Conservation (phyloP, 495 filamentous ascomycete species). For the Aeminium ludgeri region DNA sequence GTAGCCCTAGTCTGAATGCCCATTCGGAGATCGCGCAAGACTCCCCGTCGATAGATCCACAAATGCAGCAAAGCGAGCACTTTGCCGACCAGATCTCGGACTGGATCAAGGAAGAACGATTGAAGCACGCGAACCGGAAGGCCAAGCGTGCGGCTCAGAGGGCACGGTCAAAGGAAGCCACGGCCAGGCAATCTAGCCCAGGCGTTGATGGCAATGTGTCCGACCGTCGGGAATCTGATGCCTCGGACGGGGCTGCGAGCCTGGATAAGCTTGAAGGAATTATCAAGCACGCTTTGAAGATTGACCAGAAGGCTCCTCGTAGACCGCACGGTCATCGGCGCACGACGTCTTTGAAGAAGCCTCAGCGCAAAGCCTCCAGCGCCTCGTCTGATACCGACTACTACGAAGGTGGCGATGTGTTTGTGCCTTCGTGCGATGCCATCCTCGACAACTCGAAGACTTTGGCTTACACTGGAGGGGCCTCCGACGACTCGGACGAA, state of each 20-base stretch:
- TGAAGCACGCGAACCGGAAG: conserved; percentile 25
- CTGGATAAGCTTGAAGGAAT: conserved; percentile 24
- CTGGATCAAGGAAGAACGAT: conserved; percentile 66
- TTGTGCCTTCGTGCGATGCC: conserved; percentile 60
- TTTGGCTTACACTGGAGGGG: conserved; percentile 51
- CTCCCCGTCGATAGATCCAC: no score
- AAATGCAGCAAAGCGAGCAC: conserved; percentile 18
- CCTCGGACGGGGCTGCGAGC: conserved; percentile 15
- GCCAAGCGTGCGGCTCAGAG: no score
- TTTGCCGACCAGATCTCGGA: conserved; percentile 56
- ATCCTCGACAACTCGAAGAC: conserved; percentile 79
- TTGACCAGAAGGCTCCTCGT: conserved; percentile 25
- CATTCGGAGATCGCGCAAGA: no score
- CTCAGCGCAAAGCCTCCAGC: conserved; percentile 17
- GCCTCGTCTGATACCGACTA: conserved; percentile 68
- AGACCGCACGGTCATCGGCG: conserved; percentile 13
- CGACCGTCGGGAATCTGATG: conserved; percentile 11
- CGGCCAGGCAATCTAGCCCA: conserved; percentile 28
- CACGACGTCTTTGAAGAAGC: conserved; percentile 19
- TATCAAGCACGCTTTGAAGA: conserved; percentile 18
- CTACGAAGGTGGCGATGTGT: conserved; percentile 45
- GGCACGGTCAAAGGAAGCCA: conserved; percentile 24
- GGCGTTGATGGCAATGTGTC: conserved; percentile 12
- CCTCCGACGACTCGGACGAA: conserved; percentile 30
- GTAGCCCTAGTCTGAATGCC: no score